Evolutionary conservation across 164 flowering plant species (phyloP).

Genomic region (Pachysandra terminalis): DNA sequence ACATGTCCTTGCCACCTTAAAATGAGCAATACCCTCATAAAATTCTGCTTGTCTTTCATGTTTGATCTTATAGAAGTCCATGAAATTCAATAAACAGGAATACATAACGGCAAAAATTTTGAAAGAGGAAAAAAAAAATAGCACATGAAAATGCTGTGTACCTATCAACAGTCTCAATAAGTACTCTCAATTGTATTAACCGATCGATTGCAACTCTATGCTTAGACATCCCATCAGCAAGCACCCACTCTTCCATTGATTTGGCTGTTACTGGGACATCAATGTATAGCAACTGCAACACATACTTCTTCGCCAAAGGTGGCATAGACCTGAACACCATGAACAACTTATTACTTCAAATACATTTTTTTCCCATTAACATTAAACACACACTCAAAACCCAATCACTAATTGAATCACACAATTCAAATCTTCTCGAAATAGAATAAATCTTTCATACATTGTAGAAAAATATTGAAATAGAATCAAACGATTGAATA

Average conservation of each 20-base stretch:
- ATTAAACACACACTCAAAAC: background rate
- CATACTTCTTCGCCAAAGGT: conserved; percentile 88
- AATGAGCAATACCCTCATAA: no score
- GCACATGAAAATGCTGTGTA: conserved; percentile 7
- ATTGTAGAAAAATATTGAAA: background rate
- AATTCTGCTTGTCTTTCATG: no score
- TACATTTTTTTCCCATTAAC: background rate
- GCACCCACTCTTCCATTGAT: conserved; percentile 84
- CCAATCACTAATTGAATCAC: no score
- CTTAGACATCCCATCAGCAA: conserved; percentile 75
- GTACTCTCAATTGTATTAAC: conserved; percentile 67
- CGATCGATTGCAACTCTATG: conserved; percentile 86
- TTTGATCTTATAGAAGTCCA: no score
- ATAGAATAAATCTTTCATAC: no score
- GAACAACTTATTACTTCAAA: background rate
- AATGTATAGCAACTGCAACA: conserved; percentile 66
- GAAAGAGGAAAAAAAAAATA: background rate
- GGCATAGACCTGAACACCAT: conserved; percentile 71
- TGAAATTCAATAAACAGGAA: no score
- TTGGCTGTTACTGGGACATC: conserved; percentile 64
- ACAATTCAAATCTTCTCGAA: no score
- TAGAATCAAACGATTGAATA: background rate
- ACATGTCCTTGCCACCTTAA: no score
- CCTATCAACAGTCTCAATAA: conserved; percentile 69
- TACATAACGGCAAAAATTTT: no score